Percentiles rank a stretch among this genome's conserved stretches.
These are phyloP conservation scores for Chionographis japonica DNA, from an alignment of 106 monocot species.

Conservation along the genomic window DNA sequence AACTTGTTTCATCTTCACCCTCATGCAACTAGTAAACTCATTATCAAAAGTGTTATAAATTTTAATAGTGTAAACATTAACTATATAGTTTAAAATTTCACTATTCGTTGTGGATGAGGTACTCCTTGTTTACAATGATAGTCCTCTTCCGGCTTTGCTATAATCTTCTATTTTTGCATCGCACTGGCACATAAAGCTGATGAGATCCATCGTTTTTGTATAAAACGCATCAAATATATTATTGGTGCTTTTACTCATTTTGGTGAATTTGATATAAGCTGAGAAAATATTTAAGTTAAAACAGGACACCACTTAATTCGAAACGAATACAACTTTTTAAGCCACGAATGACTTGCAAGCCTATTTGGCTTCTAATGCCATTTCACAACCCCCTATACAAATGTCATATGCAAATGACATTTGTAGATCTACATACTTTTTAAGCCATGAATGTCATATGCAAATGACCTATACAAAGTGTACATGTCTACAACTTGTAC, in stretches of 20 bases:
- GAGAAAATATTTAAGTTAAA: slow-evolving; percentile 20
- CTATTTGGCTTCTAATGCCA: slow-evolving; percentile 22
- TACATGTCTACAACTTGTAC: too few species aligned
- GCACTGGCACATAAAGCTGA: not conserved
- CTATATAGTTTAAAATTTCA: slow-evolving; percentile 20
- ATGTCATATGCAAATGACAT: too few species aligned
- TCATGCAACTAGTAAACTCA: slow-evolving; percentile 21
- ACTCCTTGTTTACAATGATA: slow-evolving; percentile 3
- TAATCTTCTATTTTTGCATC: slow-evolving; percentile 9
- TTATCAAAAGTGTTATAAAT: slow-evolving; percentile 29
- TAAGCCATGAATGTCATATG: too few species aligned
- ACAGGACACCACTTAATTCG: slow-evolving; percentile 19
- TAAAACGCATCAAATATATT: slow-evolving; percentile 15
- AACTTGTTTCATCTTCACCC: slow-evolving; percentile 5
- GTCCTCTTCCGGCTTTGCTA: slow-evolving; percentile 19
- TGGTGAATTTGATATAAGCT: slow-evolving; percentile 11
- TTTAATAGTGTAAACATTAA: slow-evolving; percentile 17
- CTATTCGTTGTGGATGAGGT: slow-evolving; percentile 11
- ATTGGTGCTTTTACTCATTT: slow-evolving; percentile 6
- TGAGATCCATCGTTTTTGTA: not conserved
- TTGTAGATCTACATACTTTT: too few species aligned
- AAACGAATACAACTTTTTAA: slow-evolving; percentile 23
- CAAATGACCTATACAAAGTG: too few species aligned
- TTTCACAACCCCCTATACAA: too few species aligned
- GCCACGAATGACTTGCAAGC: slow-evolving; percentile 19